phyloP scores from a whole-genome alignment of 805 yeast species.

The Candida andamanensis region DNA sequence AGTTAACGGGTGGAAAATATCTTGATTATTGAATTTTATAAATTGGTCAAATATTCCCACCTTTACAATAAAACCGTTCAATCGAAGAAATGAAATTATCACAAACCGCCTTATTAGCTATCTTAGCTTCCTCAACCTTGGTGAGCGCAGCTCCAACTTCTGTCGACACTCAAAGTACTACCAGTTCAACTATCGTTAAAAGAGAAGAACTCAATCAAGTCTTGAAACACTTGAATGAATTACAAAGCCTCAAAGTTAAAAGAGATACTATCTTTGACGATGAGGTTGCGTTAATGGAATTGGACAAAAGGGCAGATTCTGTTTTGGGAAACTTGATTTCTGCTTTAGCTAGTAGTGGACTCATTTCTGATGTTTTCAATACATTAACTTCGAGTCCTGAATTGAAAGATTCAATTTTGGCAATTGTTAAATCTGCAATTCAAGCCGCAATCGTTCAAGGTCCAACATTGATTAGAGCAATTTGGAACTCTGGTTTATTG shows the following conservation, averaged over 20 bases:
- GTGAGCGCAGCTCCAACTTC: constrained; percentile 33
- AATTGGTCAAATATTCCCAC: constrained; percentile 1
- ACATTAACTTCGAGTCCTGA: constrained; percentile 26
- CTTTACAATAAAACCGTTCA: neutral
- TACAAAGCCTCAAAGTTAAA: constrained; percentile 30
- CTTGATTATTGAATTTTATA: neutral
- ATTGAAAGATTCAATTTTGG: constrained; percentile 19
- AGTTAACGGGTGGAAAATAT: neutral
- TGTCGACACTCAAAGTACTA: constrained; percentile 2
- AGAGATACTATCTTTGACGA: constrained; percentile 26
- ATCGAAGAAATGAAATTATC: constrained; percentile 42
- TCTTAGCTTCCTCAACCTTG: constrained; percentile 33
- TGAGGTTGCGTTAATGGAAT: constrained; percentile 20
- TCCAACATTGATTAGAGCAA: constrained; percentile 35
- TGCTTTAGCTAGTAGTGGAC: constrained; percentile 35
- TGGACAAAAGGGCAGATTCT: constrained; percentile 31
- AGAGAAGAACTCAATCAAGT: constrained; percentile 33
- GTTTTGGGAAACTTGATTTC: constrained; percentile 31
- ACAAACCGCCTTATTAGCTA: constrained; percentile 34
- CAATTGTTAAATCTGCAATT: constrained; percentile 27
- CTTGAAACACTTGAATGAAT: constrained; percentile 27
- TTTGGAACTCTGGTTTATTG: constrained; percentile 38
- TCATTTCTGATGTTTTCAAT: constrained; percentile 30
- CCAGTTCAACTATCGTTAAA: constrained; percentile 19
- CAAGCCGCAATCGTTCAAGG: constrained; percentile 33